Evolutionary conservation across 1,284 basidiomycete genomes (phyloP).

Genomic region (Malassezia vespertilionis): DNA sequence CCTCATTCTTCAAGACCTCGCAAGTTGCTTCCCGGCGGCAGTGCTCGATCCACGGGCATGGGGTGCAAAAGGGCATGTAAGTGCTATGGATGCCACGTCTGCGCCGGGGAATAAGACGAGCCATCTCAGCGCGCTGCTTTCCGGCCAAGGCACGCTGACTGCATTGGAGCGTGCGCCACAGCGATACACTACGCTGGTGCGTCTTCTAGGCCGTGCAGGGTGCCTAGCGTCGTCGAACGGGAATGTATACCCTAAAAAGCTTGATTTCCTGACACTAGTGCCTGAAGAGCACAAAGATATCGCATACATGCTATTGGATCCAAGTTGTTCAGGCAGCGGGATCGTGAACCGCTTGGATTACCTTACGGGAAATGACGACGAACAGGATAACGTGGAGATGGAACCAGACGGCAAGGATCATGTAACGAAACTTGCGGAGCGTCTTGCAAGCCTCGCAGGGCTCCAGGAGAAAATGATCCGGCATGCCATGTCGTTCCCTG

Average conservation of each 20-base stretch:
- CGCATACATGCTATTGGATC: constrained; percentile 40
- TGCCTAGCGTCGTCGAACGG: constrained; percentile 10
- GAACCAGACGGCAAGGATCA: constrained; percentile 8
- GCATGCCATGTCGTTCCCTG: constrained; percentile 80
- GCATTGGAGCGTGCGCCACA: constrained; percentile 32
- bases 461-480: constrained; percentile 77
- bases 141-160: constrained; percentile 12
- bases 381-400: constrained; percentile 17
- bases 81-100: constrained; percentile 82
- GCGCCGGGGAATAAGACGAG: constrained; percentile 98
- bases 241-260: constrained; percentile 23
- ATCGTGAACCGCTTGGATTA: constrained; percentile 42
- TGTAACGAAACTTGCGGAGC: constrained; percentile 1
- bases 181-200: constrained; percentile 20
- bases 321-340: constrained; percentile 36
- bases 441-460: constrained; percentile 20
- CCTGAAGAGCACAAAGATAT: constrained; percentile 19
- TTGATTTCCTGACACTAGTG: constrained; percentile 32
- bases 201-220: constrained; percentile 19
- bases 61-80: constrained; percentile 6
- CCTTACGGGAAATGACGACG: constrained; percentile 13
- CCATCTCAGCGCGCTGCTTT: constrained; percentile 66
- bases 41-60: constrained; percentile 53
- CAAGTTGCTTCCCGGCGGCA: constrained; percentile 85
- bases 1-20: constrained; percentile 91